Base-by-base conservation (phyloP, 2,329 filamentous ascomycete genomes). In the Hymenotorrendiella dingleyae region DNA sequence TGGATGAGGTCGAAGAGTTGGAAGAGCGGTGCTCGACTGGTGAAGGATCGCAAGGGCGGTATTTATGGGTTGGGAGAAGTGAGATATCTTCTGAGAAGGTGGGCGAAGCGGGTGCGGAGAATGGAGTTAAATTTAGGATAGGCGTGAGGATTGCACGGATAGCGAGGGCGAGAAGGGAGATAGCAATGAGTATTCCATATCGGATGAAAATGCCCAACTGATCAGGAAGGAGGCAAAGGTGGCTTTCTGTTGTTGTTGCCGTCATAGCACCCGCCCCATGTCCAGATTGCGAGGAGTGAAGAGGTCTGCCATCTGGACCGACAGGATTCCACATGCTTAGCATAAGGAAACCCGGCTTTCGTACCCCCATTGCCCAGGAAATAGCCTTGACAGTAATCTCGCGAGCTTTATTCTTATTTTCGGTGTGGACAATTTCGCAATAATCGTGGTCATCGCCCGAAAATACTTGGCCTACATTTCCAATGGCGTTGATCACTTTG, bases 361-460 rank as follows among this genome's bases (percentile, higher is more conserved):
- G 77, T 1, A 98, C 86, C 7, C 93, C 90, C 93, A 97, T 97
- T 14, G 88, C 89, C 88, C 91, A 95, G 58, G 83, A 94, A 53
- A 94, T 80, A 58, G 84, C 90, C 68, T 98, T 98, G 55, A 97
- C 89, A 0, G 93, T 98, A 51, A 96, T 94, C 62, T 98, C 93
- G 19, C 66, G 64, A 19, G 77, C 68, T 49, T 80, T 80, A 46
- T 82, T 78, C 14, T 78, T 73, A 3, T 56, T 53, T 39, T 47
- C 47, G 12, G 80, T 78, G 63, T 98, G 93, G 0, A 82, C 73
- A 6, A 97, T 68, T 58, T 95, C 90, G 66, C 93, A 98, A 67
- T 97, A 96, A 67, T 98, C 93, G 67, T 98, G 93, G 60, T 98
- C 93, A 56, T 98, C 93, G 9, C 93, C 93, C 0, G 89, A 95